phyloP scores from a whole-genome alignment of 768 basidiomycete genomes.

The Macrolepiota albuminosa region DNA sequence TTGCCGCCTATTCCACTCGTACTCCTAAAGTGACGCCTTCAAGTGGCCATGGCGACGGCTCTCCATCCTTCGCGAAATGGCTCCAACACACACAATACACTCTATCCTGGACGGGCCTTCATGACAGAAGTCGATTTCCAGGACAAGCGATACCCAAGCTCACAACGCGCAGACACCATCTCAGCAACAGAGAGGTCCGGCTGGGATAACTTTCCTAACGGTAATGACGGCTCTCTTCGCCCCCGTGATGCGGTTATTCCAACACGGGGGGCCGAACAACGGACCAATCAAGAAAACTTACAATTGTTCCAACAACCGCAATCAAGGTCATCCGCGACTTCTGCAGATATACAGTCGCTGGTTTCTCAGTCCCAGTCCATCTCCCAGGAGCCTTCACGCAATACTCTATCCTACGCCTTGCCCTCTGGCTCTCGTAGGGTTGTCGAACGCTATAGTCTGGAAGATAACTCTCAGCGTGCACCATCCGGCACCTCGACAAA shows the following conservation, averaged over 20 bases:
- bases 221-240: conserved; percentile 9
- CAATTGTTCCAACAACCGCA: conserved; percentile 17
- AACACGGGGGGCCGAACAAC: conserved; percentile 21
- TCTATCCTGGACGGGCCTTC: conserved; percentile 46
- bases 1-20: background rate
- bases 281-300: conserved; percentile 15
- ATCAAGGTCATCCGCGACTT: conserved; percentile 19
- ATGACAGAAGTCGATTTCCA: conserved; percentile 59
- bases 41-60: conserved; percentile 41
- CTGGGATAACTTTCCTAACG: conserved; percentile 21
- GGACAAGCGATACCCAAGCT: conserved; percentile 52
- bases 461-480: conserved; percentile 34
- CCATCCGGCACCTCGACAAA: conserved; percentile 32
- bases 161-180: conserved; percentile 23
- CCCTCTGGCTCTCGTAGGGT: conserved; percentile 43
- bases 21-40: conserved; percentile 16
- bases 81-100: conserved; percentile 27
- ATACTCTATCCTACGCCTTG: conserved; percentile 39
- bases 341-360: conserved; percentile 27
- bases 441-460: conserved; percentile 48
- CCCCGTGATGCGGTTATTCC: conserved; percentile 14
- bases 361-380: conserved; percentile 23
- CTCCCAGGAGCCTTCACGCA: conserved; percentile 33
- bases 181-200: conserved; percentile 21
- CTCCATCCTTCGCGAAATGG: conserved; percentile 43